Conservation (phyloP, 306 rosid species). For the Calophaca sinica region DNA sequence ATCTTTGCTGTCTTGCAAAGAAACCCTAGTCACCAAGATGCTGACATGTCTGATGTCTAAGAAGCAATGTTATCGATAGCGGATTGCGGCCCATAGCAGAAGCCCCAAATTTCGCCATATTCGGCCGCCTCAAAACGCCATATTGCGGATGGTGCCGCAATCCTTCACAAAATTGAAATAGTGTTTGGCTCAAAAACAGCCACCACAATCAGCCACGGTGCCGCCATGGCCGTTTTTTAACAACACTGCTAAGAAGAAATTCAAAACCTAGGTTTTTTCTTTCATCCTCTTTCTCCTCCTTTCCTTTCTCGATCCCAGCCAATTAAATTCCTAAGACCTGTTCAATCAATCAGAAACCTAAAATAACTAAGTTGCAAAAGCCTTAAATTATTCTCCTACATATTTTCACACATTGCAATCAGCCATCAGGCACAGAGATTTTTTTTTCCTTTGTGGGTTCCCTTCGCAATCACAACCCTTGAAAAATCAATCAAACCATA, state of each 20-base stretch:
- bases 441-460: not conserved
- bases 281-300: not conserved
- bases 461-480: not conserved
- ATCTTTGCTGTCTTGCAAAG: not conserved
- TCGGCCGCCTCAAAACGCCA: too few relatives aligned
- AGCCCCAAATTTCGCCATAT: too few relatives aligned
- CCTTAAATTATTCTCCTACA: not conserved
- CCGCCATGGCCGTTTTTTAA: too few relatives aligned
- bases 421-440: not conserved
- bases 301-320: not conserved
- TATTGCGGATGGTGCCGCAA: too few relatives aligned
- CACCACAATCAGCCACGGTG: too few relatives aligned
- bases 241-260: not conserved
- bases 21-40: conserved; percentile 4
- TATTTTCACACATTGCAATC: not conserved
- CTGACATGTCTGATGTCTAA: not conserved
- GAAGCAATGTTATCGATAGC: too few relatives aligned
- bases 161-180: too few relatives aligned
- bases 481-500: not conserved
- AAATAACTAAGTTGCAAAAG: not conserved
- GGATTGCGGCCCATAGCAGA: too few relatives aligned
- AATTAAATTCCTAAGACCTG: conserved; percentile 7
- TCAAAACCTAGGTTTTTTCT: not conserved
- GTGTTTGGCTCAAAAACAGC: too few relatives aligned
- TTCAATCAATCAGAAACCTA: conserved; percentile 25